These are phyloP conservation scores for Rosa multiflora DNA, from an alignment of 306 rosid species.

Conservation along the genomic window DNA sequence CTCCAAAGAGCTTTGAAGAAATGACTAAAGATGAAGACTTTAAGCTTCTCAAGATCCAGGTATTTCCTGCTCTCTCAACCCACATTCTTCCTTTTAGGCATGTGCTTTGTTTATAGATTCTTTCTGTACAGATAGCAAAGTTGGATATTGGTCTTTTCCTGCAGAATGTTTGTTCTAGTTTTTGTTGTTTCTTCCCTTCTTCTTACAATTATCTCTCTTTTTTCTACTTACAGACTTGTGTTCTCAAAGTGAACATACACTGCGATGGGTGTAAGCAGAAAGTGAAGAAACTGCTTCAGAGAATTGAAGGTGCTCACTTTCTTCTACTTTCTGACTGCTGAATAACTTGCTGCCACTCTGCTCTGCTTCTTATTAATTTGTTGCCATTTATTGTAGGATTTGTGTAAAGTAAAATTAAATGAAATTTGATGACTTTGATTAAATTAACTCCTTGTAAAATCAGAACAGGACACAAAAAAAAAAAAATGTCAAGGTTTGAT, in stretches of 20 bases:
- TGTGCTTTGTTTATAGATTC: background rate
- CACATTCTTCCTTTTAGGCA: conserved; percentile 38
- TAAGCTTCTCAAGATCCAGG: conserved; percentile 98
- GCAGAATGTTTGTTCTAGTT: conserved; percentile 33
- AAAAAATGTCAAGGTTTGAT: background rate
- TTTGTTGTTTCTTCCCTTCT: conserved; percentile 36
- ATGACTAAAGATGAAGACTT: conserved; percentile 96
- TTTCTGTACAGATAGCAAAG: conserved; percentile 25
- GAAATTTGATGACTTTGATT: background rate
- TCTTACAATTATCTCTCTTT: background rate
- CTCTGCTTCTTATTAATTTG: background rate
- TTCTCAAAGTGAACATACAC: conserved; percentile 89
- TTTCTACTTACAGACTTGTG: conserved; percentile 64
- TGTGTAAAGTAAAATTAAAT: background rate
- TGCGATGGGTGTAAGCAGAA: conserved; percentile 99
- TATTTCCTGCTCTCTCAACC: conserved; percentile 30
- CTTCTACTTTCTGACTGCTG: conserved; percentile 17
- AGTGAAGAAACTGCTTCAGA: conserved; percentile 94
- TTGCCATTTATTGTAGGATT: background rate
- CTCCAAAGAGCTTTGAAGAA: conserved; percentile 57
- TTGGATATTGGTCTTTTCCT: conserved; percentile 40
- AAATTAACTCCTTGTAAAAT: background rate
- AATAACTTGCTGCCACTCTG: background rate
- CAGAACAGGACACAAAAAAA: background rate
- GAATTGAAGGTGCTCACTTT: conserved; percentile 78